phyloP scores from a whole-genome alignment of 208 protist genomes.

The Crithidia fasciculata region DNA sequence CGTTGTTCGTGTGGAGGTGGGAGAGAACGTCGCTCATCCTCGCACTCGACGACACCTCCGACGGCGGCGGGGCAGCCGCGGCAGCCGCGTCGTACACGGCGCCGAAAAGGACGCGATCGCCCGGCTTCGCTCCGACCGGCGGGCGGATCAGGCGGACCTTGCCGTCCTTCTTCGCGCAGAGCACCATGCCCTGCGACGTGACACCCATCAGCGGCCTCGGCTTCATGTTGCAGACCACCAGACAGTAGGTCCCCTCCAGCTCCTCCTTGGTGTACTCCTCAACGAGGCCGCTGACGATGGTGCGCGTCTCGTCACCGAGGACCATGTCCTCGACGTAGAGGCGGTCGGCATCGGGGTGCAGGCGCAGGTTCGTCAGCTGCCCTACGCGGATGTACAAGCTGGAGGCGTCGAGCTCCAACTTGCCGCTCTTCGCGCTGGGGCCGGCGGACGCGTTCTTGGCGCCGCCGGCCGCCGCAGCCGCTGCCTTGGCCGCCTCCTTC shows the following conservation, averaged over 20 bases:
- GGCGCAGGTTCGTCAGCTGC: conserved; percentile 74
- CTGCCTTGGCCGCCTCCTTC: conserved; percentile 57
- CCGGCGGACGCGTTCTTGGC: conserved; percentile 17
- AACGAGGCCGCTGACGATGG: conserved; percentile 92
- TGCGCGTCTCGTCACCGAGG: conserved; percentile 88
- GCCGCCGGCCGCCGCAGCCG: conserved; percentile 25
- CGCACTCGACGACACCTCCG: conserved; percentile 47
- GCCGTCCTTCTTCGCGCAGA: conserved; percentile 82
- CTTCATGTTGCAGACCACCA: conserved; percentile 95
- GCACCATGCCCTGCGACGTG: conserved; percentile 92
- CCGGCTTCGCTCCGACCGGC: conserved; percentile 60
- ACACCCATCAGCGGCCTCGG: conserved; percentile 90
- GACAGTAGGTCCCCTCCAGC: conserved; percentile 72
- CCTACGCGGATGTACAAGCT: conserved; percentile 83
- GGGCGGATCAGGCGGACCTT: conserved; percentile 63
- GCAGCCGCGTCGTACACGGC: conserved; percentile 31
- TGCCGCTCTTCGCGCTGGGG: conserved; percentile 18
- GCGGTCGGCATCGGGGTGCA: conserved; percentile 85
- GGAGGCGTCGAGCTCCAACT: conserved; percentile 40
- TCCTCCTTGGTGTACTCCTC: conserved; percentile 78
- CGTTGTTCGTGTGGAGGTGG: conserved; percentile 60
- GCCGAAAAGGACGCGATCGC: conserved; percentile 73
- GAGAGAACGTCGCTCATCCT: conserved; percentile 65
- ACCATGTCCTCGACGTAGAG: conserved; percentile 94
- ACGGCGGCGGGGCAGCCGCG: conserved; percentile 20